Evolutionary conservation across 2,329 filamentous ascomycete species (phyloP), one percentile per base, ranked within the genome.

Genomic region (Paramyrothecium sp.): DNA sequence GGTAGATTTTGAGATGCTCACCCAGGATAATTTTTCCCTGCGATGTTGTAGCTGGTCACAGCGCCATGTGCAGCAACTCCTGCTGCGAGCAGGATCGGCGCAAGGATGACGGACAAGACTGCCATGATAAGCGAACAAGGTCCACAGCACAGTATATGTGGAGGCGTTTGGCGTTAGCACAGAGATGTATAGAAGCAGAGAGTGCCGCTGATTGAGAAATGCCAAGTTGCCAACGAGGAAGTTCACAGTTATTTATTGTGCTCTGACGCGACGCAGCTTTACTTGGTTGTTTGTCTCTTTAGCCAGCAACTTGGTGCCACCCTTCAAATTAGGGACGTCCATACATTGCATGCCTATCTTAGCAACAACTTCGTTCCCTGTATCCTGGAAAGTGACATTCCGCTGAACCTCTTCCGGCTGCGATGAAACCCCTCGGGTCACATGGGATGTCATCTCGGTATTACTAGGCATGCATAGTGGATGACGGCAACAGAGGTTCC

Each of bases 1-100:
- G 13, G 34, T 7, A 23, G 21, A 21, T 34, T 49, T 4, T 30
- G 3, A 41, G 41, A 20, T 19, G 3, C 57, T 23, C 21, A 60
- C 58, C 78, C 78, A 21, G 69, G 69, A 62, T 79, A 80, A 7
- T 68, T 72, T 47, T 67, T 77, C 34, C 73, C 73, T 26, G 68
- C 77, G 54, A 80, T 78, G 10, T 73, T 71, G 68, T 84, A 84
- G 58, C 76, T 80, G 19, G 71, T 80, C 17, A 80, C 78, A 51
- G 72, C 71, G 13, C 67, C 72, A 61, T 79, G 69, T 59, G 71
- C 70, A 26, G 69, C 62, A 34, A 62, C 67, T 33, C 68, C 60
- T 12, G 64, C 64, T 38, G 64, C 63, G 30, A 71, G 61, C 33
- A 73, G 61, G 50, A 23, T 3, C 26, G 7, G 21, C 7, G 49